Percentiles rank a stretch among this genome's conserved stretches.
phyloP scores from a whole-genome alignment of 2,329 filamentous ascomycete genomes.

The Ceratocystis cacaofunesta region DNA sequence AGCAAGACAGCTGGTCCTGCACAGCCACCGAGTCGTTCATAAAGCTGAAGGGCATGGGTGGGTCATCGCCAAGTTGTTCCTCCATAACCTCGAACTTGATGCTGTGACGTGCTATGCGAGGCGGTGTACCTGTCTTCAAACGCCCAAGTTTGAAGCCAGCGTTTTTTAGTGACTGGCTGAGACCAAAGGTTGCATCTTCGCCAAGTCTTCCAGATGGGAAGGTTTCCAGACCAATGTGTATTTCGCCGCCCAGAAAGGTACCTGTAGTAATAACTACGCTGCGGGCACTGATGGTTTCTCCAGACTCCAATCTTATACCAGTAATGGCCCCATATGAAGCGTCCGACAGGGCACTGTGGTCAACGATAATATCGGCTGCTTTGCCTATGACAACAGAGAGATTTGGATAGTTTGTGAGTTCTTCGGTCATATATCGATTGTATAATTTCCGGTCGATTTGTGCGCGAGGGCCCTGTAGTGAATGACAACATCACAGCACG shows the following conservation, averaged over 20 bases:
- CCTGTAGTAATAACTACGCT: slow-evolving; percentile 91
- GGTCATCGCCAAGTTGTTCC: slow-evolving; percentile 65
- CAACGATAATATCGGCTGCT: slow-evolving; percentile 71
- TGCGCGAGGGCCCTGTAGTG: slow-evolving; percentile 58
- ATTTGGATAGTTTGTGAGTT: slow-evolving; percentile 63
- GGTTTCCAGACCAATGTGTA: slow-evolving; percentile 76
- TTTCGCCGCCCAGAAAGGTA: slow-evolving; percentile 89
- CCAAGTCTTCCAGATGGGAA: slow-evolving; percentile 86
- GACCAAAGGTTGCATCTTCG: slow-evolving; percentile 78
- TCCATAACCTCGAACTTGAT: slow-evolving; percentile 66
- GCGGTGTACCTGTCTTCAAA: slow-evolving; percentile 90
- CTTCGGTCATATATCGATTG: slow-evolving; percentile 77
- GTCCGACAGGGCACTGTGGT: slow-evolving; percentile 39
- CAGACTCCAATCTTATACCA: slow-evolving; percentile 75
- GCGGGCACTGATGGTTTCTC: slow-evolving; percentile 63
- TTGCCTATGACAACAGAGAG: slow-evolving; percentile 70
- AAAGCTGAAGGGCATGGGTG: slow-evolving; percentile 82
- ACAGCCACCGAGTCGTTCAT: slow-evolving; percentile 67
- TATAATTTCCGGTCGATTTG: slow-evolving; percentile 90
- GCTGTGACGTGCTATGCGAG: slow-evolving; percentile 63
- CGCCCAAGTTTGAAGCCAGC: slow-evolving; percentile 82
- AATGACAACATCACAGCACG: neutral
- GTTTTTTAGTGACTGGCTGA: slow-evolving; percentile 78
- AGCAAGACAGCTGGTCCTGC: slow-evolving; percentile 68
- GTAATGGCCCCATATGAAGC: slow-evolving; percentile 42